Conservation (phyloP, 2,329 filamentous ascomycete genomes). For the Cercospora janseana region DNA sequence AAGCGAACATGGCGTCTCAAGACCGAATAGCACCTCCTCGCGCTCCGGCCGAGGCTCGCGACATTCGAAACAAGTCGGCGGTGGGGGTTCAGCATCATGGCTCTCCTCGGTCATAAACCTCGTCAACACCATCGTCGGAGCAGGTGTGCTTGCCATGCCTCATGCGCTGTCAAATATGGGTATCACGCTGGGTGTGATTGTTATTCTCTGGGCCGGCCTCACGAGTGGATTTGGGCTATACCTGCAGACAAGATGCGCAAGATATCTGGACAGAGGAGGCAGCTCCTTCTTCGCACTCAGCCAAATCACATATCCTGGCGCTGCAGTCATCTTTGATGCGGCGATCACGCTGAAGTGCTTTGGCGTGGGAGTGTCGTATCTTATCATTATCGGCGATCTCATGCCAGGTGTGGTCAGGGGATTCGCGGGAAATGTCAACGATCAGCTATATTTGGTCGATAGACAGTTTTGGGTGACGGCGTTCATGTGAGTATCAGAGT, state of each 20-base stretch:
- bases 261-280: constrained; percentile 84
- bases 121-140: constrained; percentile 94
- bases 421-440: constrained; percentile 55
- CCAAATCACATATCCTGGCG: constrained; percentile 94
- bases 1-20: constrained; percentile 40
- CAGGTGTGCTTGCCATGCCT: constrained; percentile 94
- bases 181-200: constrained; percentile 74
- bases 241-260: constrained; percentile 86
- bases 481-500: constrained; percentile 67
- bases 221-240: constrained; percentile 92
- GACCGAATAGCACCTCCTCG: constrained; percentile 44
- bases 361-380: constrained; percentile 92
- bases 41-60: constrained; percentile 53
- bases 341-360: constrained; percentile 98
- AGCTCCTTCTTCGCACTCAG: constrained; percentile 96
- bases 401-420: constrained; percentile 93
- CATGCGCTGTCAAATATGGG: constrained; percentile 94
- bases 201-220: constrained; percentile 88
- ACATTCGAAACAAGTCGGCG: constrained; percentile 68
- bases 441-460: constrained; percentile 73
- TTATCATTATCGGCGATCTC: constrained; percentile 97
- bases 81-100: constrained; percentile 76
- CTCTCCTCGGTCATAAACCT: constrained; percentile 91
- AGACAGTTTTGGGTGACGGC: constrained; percentile 96
- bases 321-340: constrained; percentile 89